Evolutionary conservation across 345 rosid species (phyloP), one percentile per base, ranked within the genome.

Genomic region (Lepidium aucheri): DNA sequence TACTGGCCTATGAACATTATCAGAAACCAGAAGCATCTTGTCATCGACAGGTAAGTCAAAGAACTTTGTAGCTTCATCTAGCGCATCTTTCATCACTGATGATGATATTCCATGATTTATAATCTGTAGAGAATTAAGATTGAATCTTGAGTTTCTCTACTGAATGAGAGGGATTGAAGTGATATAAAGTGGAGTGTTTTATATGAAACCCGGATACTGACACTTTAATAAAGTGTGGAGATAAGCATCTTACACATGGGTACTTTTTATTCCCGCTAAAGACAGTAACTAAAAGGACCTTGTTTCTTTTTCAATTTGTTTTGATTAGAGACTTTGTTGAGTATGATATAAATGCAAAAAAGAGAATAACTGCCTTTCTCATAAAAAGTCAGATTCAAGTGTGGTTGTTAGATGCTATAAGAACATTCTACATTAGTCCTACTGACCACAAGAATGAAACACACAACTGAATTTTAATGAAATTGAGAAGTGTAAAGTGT

Each of bases 21-120:
- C 81, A 26, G 85, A 85, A 53, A 18, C 42, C n/a, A 79, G 69
- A 68, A 16, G 58, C 82, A 75, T 78, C 80, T 82, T 80, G 68
- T 78, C 86, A 12, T 82, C 76, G 3, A 45, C 39, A 62, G 89
- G 76, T 74, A 82, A 75, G 76, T 79, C 75, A 73, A 85, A 85
- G 78, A 85, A 85, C 69, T 63, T 76, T 51, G 67, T 63, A 45
- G 82, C 82, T 15, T 82, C 72, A 10, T 76, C 74, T 43, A 82
- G 44, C 36, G 83, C 84, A 54, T 75, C 79, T 49, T 61, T 68
- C 74, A 80, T 17, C 35, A 69, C 53, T 2, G 69, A 32, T 44
- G 68, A 74, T 50, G 81, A 69, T 69, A 85, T 77, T 49, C 80
- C 81, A 53, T 85, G 86, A 73, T 82, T 82, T 75, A 72, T 50